Evolutionary conservation across 495 filamentous ascomycete genomes (phyloP).

Genomic region (Annulohypoxylon bovei): DNA sequence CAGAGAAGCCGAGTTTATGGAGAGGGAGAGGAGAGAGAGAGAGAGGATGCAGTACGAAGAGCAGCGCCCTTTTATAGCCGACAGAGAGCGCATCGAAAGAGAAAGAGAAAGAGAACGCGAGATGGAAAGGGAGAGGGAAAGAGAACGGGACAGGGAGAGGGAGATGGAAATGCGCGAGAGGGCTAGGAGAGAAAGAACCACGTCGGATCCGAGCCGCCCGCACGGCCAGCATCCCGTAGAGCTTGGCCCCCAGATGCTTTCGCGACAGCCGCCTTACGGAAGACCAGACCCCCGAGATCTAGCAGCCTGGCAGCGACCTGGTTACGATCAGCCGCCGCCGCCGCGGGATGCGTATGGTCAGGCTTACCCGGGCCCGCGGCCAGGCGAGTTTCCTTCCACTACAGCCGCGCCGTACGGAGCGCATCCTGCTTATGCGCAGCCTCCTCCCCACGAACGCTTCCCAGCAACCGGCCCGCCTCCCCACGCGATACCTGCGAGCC

Average conservation of each 20-base stretch:
- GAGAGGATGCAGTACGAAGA: constrained; percentile 51
- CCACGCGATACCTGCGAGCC: constrained; percentile 53
- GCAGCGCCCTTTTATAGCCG: constrained; percentile 43
- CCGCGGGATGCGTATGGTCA: constrained; percentile 53
- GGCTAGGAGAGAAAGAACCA: constrained; percentile 45
- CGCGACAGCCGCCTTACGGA: constrained; percentile 50
- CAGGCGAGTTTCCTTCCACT: constrained; percentile 55
- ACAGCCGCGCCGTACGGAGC: constrained; percentile 54
- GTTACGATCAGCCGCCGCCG: constrained; percentile 51
- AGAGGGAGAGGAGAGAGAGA: constrained; percentile 42
- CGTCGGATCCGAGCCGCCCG: constrained; percentile 43
- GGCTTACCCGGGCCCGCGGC: constrained; percentile 50
- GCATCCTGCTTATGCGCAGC: constrained; percentile 58
- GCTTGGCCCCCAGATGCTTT: constrained; percentile 35
- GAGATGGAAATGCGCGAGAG: constrained; percentile 49
- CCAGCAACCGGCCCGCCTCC: constrained; percentile 54
- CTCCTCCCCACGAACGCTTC: constrained; percentile 58
- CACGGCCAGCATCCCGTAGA: constrained; percentile 39
- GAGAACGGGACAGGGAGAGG: constrained; percentile 43
- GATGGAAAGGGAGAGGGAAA: constrained; percentile 51
- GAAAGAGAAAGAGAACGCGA: constrained; percentile 48
- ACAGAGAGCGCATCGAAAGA: constrained; percentile 39
- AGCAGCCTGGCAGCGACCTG: constrained; percentile 53
- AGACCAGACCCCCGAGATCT: constrained; percentile 58
- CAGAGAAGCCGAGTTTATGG: constrained; percentile 39